Evolutionary conservation across 805 yeast genomes (phyloP).

Genomic region (Yarrowia sp.): DNA sequence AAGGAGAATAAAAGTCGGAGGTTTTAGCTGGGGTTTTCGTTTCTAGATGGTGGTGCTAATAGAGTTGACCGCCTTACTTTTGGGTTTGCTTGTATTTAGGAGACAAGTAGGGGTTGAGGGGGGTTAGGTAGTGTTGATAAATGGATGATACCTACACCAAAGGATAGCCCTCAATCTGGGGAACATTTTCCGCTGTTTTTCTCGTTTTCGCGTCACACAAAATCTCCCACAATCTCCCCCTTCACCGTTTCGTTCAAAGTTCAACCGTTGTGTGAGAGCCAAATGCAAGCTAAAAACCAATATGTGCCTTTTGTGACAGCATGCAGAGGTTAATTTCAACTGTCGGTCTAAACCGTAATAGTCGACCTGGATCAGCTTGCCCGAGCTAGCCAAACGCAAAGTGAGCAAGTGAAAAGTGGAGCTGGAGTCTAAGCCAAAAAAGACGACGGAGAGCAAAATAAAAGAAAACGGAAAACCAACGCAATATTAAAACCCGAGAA

Average conservation of each 20-base stretch:
- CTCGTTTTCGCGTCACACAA: neutral
- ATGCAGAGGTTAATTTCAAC: conserved; percentile 26
- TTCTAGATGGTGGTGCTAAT: neutral
- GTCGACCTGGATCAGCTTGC: conserved; percentile 26
- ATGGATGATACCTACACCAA: neutral
- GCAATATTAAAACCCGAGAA: neutral
- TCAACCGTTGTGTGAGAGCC: conserved; percentile 37
- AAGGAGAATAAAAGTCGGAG: neutral
- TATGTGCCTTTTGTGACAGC: conserved; percentile 38
- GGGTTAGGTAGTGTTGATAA: neutral
- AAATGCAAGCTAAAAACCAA: conserved; percentile 38
- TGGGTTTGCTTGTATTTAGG: conserved; percentile 1
- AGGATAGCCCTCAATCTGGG: too few species aligned
- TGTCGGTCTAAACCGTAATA: conserved; percentile 16
- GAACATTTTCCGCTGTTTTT: neutral
- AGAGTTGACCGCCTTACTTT: conserved; percentile 29
- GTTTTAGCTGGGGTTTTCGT: conserved; percentile 26
- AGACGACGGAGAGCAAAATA: too few species aligned
- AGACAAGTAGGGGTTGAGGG: neutral
- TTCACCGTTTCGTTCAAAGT: neutral
- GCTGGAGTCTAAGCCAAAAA: too few species aligned
- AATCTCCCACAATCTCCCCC: neutral
- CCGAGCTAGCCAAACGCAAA: neutral
- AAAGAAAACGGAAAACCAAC: too few species aligned
- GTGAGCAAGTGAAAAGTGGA: conserved; percentile 6